Base-by-base conservation (phyloP, 371 early-diverging fungal genomes). In the Capillidium heterosporum region DNA sequence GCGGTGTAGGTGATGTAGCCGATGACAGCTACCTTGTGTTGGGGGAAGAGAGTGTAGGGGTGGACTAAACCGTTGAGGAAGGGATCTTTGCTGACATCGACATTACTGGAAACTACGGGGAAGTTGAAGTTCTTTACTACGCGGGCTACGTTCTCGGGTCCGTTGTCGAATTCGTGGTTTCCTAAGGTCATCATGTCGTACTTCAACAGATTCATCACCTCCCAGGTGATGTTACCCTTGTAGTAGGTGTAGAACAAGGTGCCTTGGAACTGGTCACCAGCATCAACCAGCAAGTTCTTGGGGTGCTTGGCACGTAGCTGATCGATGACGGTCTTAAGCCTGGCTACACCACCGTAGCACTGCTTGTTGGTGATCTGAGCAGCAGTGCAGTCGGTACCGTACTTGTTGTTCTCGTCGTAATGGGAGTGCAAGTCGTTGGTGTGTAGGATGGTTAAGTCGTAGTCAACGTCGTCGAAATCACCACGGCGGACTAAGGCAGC, bases 81-180 rank as follows among this genome's bases (percentile, higher is more conserved):
- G 0, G 75, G 68, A 57, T 68, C 62, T 40, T 59, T 57, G 23
- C 65, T 31, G 35, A 70, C 57, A 58, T 71, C 71, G 56, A 82
- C 67, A 63, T 85, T 85, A 57, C 83, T 69, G 50, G 78, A 77
- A 0, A 85, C 63, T 4, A 81, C 70, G 1, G 85, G 82, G 47
- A 80, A 72, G 29, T 64, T 69, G 26, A 84, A 70, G 52, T 65
- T 62, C 29, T 65, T 59, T 63, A 77, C 58, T 57, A 73, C 81
- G 7, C 50, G 56, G 5, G 67, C 74, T 32, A 82, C 59, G 57
- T 71, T 65, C 7, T 62, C 65, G 1, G 76, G 72, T 0, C 85
- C 85, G 24, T 69, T 67, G 64, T 85, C 85, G 56, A 81, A 81
- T 63, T 80, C 81, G 56, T 80, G 81, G 65, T 85, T 85, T 40